phyloP scores from a whole-genome alignment of 2,329 filamentous ascomycete genomes.

The Talaromyces marneffei region DNA sequence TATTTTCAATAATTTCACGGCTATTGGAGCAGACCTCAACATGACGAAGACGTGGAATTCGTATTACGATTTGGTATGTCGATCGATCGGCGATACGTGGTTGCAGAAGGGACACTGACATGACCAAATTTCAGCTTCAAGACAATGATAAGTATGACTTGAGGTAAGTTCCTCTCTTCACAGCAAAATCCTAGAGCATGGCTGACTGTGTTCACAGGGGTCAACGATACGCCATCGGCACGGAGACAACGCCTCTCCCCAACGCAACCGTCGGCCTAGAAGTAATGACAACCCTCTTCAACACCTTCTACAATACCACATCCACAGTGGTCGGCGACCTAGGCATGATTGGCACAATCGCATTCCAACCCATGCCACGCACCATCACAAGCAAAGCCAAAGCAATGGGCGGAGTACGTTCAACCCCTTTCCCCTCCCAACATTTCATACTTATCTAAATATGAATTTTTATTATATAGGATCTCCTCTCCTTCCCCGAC shows the following conservation, averaged over 20 bases:
- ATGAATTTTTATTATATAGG: slow-evolving; percentile 18
- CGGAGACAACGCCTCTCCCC: slow-evolving; percentile 36
- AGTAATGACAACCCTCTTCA: slow-evolving; percentile 28
- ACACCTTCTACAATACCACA: slow-evolving; percentile 30
- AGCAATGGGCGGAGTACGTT: slow-evolving; percentile 32
- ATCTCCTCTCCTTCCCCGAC: slow-evolving; percentile 38
- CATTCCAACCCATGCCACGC: slow-evolving; percentile 34
- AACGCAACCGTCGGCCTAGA: slow-evolving; percentile 24
- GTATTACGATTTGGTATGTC: slow-evolving; percentile 44
- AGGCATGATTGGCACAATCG: slow-evolving; percentile 28
- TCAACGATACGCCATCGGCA: slow-evolving; percentile 38
- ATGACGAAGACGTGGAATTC: slow-evolving; percentile 43
- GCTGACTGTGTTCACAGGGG: slow-evolving; percentile 17
- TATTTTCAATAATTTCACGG: slow-evolving; percentile 54
- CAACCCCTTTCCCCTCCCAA: background rate
- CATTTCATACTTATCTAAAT: background rate
- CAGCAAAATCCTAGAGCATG: no score
- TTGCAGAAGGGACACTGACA: background rate
- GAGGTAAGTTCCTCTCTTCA: slow-evolving; percentile 15
- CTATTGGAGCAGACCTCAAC: slow-evolving; percentile 41
- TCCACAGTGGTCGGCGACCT: slow-evolving; percentile 24
- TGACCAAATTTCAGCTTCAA: slow-evolving; percentile 21
- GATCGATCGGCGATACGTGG: background rate
- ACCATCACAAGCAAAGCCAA: slow-evolving; percentile 30
- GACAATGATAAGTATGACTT: slow-evolving; percentile 39